Base-by-base conservation (phyloP, 257 asterid species). In the Rubia yunnanensis region DNA sequence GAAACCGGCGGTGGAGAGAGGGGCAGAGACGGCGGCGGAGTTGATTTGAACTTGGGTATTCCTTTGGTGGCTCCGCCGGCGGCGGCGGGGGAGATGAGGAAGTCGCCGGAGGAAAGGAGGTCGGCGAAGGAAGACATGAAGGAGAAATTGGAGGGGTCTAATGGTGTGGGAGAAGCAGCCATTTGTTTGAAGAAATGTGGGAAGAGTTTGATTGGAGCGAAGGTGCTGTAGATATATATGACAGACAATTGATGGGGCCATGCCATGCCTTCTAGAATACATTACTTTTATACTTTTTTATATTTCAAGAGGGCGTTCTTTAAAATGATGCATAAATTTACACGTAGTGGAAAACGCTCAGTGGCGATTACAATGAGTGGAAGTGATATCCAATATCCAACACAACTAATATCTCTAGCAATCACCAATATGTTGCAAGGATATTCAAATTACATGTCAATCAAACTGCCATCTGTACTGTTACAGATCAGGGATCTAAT, bases 1-100 rank as follows among this genome's bases (percentile, higher is more conserved):
- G 96, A 87, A 67, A 81, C 66, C 26, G 84, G 67, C 5, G 94
- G 84, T 15, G 91, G 81, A 7, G 88, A 81, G 41, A 83, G 67
- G 7, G 96, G 95, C 5, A 88, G 86, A 39, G 98, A 85, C 36
- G 95, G 96, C 49, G 98, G 96, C 8, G 95, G 86, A 20, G 84
- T 64, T 11, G 98, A 81, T 70, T 88, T 89, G 74, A 92, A 91
- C 71, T 86, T 88, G 0, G 98, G 96, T 4, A 85, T 77, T 0
- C 88, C 96, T 1, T 86, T 94, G 0, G 80, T 85, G 13, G 7
- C 46, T 22, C 59, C 30, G 6, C 52, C 20, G 11, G 38, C 64
- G 41, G 70, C 4, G 18, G 61, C 34, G 65, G 76, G 34, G 70
- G 69, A 24, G 10, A 39, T 24, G 30, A 77, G 77, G 72, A 72